Percentiles rank a stretch among this genome's conserved stretches.
These are phyloP conservation scores for Sporothrix pallida DNA, from an alignment of 2,329 filamentous ascomycete genomes.

Conservation along the genomic window DNA sequence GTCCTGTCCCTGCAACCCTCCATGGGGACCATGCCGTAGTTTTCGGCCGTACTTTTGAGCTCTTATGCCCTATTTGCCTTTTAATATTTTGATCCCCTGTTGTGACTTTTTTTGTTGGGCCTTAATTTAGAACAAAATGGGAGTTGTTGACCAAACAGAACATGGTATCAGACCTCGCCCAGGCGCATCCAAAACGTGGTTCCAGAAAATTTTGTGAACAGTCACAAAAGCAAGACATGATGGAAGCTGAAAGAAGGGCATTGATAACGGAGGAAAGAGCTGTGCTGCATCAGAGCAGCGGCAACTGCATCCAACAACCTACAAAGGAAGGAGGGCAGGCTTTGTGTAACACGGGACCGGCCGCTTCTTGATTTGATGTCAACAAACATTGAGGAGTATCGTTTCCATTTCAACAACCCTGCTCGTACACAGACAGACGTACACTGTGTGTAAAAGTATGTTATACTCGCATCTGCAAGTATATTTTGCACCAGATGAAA, in stretches of 20 bases:
- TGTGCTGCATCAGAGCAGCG: no score
- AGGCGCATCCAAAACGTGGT: neutral
- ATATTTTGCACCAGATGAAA: no score
- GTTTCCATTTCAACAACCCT: no score
- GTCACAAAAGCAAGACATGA: neutral
- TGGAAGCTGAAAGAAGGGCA: neutral
- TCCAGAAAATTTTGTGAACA: neutral
- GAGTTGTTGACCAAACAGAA: neutral
- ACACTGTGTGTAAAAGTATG: no score
- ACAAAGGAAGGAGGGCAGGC: no score
- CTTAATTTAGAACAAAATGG: neutral
- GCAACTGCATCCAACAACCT: no score
- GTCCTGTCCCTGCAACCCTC: neutral
- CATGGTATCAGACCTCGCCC: neutral
- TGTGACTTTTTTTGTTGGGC: neutral
- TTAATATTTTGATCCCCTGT: neutral
- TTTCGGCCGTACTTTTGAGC: constrained; percentile 16
- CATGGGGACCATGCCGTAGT: neutral
- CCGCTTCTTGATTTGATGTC: no score
- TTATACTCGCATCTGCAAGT: no score
- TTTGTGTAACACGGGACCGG: no score
- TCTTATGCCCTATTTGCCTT: neutral
- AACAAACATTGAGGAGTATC: no score
- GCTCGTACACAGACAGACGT: no score
- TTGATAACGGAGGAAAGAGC: neutral